Percentiles rank a stretch among this genome's conserved stretches.
Evolutionary conservation across 768 basidiomycete species (phyloP).

Genomic region (Floccularia luteovirens): DNA sequence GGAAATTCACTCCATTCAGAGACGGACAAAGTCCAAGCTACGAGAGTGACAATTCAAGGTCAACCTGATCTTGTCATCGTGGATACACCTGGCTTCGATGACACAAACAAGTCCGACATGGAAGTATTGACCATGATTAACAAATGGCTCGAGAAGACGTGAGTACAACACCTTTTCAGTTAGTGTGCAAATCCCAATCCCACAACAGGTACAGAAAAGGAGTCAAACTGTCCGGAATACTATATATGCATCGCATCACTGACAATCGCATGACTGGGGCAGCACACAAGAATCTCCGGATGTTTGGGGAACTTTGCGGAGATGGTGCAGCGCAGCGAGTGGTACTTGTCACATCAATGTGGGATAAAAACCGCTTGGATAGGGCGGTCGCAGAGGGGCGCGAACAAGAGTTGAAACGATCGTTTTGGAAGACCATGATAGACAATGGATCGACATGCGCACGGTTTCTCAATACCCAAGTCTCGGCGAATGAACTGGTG

Average conservation of each 20-base stretch:
- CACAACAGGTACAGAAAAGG: constrained; percentile 2
- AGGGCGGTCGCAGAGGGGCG: neutral
- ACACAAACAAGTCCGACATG: constrained; percentile 1
- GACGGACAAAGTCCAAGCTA: neutral
- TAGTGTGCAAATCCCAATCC: neutral
- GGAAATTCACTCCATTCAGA: neutral
- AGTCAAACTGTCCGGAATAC: constrained; percentile 1
- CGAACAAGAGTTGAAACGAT: neutral
- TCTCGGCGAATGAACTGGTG: constrained; percentile 18
- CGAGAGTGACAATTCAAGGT: neutral
- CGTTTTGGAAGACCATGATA: constrained; percentile 1
- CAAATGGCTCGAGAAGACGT: neutral
- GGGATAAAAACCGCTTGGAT: neutral
- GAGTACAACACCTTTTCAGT: neutral
- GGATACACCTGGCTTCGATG: constrained; percentile 3
- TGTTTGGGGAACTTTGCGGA: constrained; percentile 2
- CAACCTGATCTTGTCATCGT: neutral
- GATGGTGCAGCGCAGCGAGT: neutral
- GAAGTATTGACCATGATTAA: constrained; percentile 1
- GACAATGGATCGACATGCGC: constrained; percentile 3
- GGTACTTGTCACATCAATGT: neutral
- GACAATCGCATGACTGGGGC: constrained; percentile 1
- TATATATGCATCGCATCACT: constrained; percentile 1
- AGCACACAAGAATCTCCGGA: neutral
- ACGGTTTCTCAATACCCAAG: constrained; percentile 13